These are phyloP conservation scores for Mentha longifolia DNA, from an alignment of 257 asterid species.

Conservation along the genomic window DNA sequence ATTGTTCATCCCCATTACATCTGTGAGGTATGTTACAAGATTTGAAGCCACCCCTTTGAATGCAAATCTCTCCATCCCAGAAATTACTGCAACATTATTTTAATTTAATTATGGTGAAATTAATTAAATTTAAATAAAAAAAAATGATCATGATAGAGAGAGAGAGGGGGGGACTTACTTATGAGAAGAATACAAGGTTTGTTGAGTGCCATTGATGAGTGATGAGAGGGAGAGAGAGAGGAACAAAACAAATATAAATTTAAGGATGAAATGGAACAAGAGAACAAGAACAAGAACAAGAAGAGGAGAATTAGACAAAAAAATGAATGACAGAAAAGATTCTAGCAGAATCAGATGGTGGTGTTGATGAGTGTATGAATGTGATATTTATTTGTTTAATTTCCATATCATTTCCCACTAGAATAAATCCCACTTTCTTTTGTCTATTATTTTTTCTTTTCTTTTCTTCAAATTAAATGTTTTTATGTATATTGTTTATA, in stretches of 20 bases:
- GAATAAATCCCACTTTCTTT: slow-evolving; percentile 19
- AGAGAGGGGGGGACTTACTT: slow-evolving; percentile 43
- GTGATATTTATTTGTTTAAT: background rate
- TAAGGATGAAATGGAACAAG: background rate
- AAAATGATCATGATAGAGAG: background rate
- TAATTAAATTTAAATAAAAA: too few relatives aligned
- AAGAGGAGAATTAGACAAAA: background rate
- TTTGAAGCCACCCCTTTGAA: slow-evolving; percentile 96
- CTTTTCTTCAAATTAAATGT: too few relatives aligned
- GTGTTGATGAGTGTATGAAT: background rate
- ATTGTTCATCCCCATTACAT: slow-evolving; percentile 73
- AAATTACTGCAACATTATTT: slow-evolving; percentile 46
- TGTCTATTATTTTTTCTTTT: background rate
- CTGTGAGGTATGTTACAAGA: slow-evolving; percentile 82
- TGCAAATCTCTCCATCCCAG: slow-evolving; percentile 94
- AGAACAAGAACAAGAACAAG: background rate
- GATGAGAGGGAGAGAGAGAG: slow-evolving; percentile 17
- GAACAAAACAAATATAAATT: background rate
- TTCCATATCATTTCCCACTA: background rate
- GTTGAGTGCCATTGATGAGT: slow-evolving; percentile 50
- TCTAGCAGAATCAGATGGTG: background rate
- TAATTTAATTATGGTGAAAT: background rate
- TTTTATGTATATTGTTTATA: background rate
- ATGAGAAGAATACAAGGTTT: slow-evolving; percentile 77
- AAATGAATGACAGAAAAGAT: slow-evolving; percentile 23